Conservation (phyloP, 2,329 filamentous ascomycete genomes). For the Ophiostoma australiae region DNA sequence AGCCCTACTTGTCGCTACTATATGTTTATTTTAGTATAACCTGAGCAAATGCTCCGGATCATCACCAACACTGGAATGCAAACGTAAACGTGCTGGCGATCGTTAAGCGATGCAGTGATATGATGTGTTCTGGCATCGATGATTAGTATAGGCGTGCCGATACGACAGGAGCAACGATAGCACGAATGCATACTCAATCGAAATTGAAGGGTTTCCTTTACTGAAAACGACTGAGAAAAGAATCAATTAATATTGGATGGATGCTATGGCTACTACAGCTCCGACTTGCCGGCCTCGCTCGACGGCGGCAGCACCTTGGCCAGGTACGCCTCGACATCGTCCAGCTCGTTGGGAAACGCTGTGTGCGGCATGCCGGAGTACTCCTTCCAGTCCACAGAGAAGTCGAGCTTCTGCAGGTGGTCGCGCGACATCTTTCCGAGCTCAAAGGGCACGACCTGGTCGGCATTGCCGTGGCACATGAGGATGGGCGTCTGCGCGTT, state of each 20-base stretch:
- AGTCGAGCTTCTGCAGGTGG: conserved; percentile 62
- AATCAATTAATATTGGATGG: not conserved
- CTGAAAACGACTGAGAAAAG: not conserved
- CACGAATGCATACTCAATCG: not conserved
- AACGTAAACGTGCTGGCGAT: not conserved
- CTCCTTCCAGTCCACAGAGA: conserved; percentile 67
- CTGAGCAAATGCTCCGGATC: conserved; percentile 9
- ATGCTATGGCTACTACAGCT: conserved; percentile 18
- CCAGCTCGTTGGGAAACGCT: conserved; percentile 70
- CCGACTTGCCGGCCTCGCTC: conserved; percentile 30
- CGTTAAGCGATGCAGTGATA: not conserved
- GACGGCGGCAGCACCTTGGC: conserved; percentile 42
- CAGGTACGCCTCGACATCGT: conserved; percentile 67
- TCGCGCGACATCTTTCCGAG: conserved; percentile 66
- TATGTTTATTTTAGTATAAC: not conserved
- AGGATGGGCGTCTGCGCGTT: conserved; percentile 79
- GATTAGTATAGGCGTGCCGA: conserved; percentile 1
- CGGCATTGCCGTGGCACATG: conserved; percentile 79
- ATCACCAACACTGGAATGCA: conserved; percentile 2
- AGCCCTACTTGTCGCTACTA: not conserved
- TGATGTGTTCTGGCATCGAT: not conserved
- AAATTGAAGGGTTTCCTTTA: not conserved
- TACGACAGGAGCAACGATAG: not conserved
- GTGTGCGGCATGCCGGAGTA: conserved; percentile 71
- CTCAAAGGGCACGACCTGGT: conserved; percentile 64